Percentiles rank a stretch among this genome's conserved stretches.
These are phyloP conservation scores for Calycina herbarum DNA, from an alignment of 2,329 filamentous ascomycete species.

Conservation along the genomic window DNA sequence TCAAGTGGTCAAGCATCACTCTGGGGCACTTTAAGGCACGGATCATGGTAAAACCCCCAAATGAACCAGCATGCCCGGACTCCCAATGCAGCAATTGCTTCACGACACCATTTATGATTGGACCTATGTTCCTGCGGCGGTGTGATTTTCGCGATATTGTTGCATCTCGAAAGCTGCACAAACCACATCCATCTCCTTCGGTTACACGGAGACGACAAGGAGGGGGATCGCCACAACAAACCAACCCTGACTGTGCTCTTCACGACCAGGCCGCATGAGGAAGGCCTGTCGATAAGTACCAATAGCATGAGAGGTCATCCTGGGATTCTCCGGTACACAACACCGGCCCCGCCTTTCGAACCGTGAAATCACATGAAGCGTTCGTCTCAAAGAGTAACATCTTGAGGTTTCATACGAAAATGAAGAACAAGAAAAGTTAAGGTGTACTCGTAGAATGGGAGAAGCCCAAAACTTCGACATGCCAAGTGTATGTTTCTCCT, in stretches of 20 bases:
- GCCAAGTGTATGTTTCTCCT: not conserved
- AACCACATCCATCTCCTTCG: not conserved
- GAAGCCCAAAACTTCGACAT: not conserved
- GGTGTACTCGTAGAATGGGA: too few species aligned
- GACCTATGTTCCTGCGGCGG: not conserved
- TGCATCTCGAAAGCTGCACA: conserved; percentile 5
- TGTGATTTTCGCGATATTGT: conserved; percentile 6
- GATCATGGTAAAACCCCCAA: conserved; percentile 11
- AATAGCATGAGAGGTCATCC: not conserved
- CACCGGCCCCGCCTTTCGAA: conserved; percentile 7
- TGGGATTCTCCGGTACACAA: conserved; percentile 2
- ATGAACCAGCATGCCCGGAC: not conserved
- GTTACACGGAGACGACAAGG: conserved; percentile 9
- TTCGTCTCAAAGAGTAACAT: not conserved
- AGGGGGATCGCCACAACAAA: conserved; percentile 17
- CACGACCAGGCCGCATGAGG: conserved; percentile 6
- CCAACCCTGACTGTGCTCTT: not conserved
- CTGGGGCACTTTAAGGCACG: conserved; percentile 9
- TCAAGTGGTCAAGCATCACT: conserved; percentile 3
- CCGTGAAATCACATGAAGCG: not conserved
- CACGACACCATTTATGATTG: not conserved
- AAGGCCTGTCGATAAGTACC: not conserved
- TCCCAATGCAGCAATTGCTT: conserved; percentile 9
- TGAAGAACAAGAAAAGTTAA: not conserved
- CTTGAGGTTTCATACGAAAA: not conserved